Evolutionary conservation across 495 filamentous ascomycete species (phyloP).

Genomic region (Usnea hakonensis): DNA sequence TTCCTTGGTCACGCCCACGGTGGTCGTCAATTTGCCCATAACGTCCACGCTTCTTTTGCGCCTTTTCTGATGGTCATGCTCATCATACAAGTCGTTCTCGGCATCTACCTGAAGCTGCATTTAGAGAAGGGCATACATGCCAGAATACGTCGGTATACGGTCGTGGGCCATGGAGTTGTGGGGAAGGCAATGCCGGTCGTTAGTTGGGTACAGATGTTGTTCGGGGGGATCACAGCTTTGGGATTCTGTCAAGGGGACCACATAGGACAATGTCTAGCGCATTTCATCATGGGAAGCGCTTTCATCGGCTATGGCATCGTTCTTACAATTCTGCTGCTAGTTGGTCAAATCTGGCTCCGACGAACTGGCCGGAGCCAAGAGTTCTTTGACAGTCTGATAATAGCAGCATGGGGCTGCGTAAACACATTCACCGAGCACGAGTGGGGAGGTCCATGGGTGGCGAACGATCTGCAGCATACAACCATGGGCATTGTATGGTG

Average conservation of each 20-base stretch:
- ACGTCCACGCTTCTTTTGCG: constrained; percentile 77
- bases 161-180: constrained; percentile 67
- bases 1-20: constrained; percentile 86
- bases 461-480: constrained; percentile 94
- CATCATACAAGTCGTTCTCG: constrained; percentile 66
- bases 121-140: constrained; percentile 75
- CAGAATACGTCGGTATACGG: constrained; percentile 62
- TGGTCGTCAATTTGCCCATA: constrained; percentile 77
- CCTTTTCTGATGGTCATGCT: constrained; percentile 72
- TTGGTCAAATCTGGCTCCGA: constrained; percentile 80
- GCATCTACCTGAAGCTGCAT: constrained; percentile 84
- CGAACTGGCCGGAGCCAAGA: constrained; percentile 85
- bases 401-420: constrained; percentile 88
- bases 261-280: constrained; percentile 84
- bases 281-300: constrained; percentile 97
- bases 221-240: constrained; percentile 86
- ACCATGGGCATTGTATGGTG: constrained; percentile 98
- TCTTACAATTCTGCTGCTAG: constrained; percentile 76
- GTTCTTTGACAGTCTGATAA: constrained; percentile 90
- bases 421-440: constrained; percentile 98
- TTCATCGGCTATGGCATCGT: constrained; percentile 92
- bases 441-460: constrained; percentile 86
- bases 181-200: constrained; percentile 83
- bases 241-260: constrained; percentile 95
- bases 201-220: constrained; percentile 92